These are phyloP conservation scores for Paecilomyces dactylethromorphus DNA, from an alignment of 2,329 filamentous ascomycete genomes.

Conservation along the genomic window DNA sequence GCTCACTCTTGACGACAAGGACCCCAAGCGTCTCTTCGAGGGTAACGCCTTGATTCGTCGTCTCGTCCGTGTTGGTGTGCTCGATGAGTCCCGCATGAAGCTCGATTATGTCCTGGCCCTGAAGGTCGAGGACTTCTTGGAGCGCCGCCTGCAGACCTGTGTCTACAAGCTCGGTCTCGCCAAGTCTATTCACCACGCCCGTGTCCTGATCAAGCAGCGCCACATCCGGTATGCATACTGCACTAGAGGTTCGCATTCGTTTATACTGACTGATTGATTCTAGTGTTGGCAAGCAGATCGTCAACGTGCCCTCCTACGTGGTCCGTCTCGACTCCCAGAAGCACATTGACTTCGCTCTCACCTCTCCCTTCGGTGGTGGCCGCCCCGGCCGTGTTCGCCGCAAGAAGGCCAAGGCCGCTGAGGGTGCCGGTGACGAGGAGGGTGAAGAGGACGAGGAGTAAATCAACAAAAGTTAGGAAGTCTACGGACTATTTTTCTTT, in stretches of 20 bases:
- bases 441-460: conserved; percentile 83
- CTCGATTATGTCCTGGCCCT: conserved; percentile 99
- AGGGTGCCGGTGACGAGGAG: conserved; percentile 51
- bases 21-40: conserved; percentile 99
- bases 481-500: conserved; percentile 26
- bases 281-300: conserved; percentile 99
- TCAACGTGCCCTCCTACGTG: conserved; percentile 99
- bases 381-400: conserved; percentile 95
- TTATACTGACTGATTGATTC: conserved; percentile 4
- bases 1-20: conserved; percentile 99
- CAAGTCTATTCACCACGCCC: conserved; percentile 99
- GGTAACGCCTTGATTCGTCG: conserved; percentile 99
- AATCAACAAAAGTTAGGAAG: conserved; percentile 31
- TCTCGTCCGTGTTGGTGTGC: conserved; percentile 98
- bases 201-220: conserved; percentile 98
- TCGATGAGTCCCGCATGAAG: conserved; percentile 99
- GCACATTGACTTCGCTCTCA: conserved; percentile 99
- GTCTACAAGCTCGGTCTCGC: conserved; percentile 99
- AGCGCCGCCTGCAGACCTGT: conserved; percentile 98
- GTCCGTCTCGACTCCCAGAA: conserved; percentile 99
- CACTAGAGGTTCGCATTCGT: neutral
- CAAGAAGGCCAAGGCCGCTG: conserved; percentile 98
- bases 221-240: conserved; percentile 68
- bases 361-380: conserved; percentile 95
- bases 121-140: conserved; percentile 99